Conservation (phyloP, 129 eudicot species). For the Glebionis coronaria region DNA sequence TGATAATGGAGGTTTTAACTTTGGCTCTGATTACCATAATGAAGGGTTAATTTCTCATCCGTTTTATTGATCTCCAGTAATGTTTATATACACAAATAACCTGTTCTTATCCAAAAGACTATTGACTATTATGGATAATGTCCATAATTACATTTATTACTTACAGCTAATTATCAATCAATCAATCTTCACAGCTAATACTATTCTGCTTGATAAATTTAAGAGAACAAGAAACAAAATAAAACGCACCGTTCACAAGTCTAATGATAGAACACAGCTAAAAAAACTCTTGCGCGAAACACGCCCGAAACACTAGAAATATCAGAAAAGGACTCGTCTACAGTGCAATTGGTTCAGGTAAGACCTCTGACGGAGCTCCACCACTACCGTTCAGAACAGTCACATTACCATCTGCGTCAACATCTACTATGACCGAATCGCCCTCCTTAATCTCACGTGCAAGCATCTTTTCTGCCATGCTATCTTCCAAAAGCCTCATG, state of each 20-base stretch:
- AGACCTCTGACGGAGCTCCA: slow-evolving; percentile 52
- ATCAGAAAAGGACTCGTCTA: not conserved
- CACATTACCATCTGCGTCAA: slow-evolving; percentile 29
- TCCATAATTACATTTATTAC: too few species aligned
- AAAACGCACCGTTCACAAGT: not conserved
- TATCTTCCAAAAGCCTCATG: slow-evolving; percentile 46
- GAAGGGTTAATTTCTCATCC: too few species aligned
- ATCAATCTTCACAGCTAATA: too few species aligned
- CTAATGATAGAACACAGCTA: not conserved
- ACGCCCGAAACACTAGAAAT: not conserved
- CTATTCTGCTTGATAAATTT: slow-evolving; percentile 19
- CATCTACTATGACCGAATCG: slow-evolving; percentile 37
- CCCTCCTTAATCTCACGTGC: slow-evolving; percentile 41
- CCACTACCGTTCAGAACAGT: slow-evolving; percentile 68
- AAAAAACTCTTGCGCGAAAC: not conserved
- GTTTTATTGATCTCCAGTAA: too few species aligned
- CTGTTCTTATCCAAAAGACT: too few species aligned
- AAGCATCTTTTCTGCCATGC: slow-evolving; percentile 42
- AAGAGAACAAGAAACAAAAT: too few species aligned
- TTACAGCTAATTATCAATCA: too few species aligned
- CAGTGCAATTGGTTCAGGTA: slow-evolving; percentile 26
- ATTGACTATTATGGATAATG: too few species aligned
- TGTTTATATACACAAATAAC: too few species aligned
- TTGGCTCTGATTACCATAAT: too few species aligned
- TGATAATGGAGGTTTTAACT: too few species aligned